Conservation (phyloP, 441 rosid species). For the Dalechampia spathulata region DNA sequence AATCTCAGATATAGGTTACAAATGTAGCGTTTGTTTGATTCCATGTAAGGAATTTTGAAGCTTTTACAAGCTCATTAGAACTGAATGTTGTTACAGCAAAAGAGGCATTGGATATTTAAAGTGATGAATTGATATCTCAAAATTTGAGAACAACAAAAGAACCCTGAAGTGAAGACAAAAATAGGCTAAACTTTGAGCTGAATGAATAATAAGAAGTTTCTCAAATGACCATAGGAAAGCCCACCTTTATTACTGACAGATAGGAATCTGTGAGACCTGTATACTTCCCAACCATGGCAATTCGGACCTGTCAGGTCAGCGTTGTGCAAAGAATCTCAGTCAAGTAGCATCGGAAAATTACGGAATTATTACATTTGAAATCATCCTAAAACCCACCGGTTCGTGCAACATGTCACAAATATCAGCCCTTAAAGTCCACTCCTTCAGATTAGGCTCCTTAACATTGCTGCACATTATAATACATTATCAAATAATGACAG, state of each 20-base stretch:
- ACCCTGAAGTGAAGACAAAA: too few relatives aligned
- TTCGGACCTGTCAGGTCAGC: conserved; percentile 44
- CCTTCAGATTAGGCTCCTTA: conserved; percentile 42
- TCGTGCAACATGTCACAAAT: conserved; percentile 60
- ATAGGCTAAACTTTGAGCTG: conserved; percentile 7
- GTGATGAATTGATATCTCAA: too few relatives aligned
- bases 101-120: too few relatives aligned
- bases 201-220: background rate
- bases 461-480: conserved; percentile 38
- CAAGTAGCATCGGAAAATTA: conserved; percentile 7
- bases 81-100: too few relatives aligned
- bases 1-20: too few relatives aligned
- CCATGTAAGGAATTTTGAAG: too few relatives aligned
- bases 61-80: too few relatives aligned
- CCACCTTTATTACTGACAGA: conserved; percentile 73
- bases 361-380: conserved; percentile 3
- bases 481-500: conserved; percentile 15
- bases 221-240: background rate
- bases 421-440: conserved; percentile 74
- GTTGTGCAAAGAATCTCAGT: conserved; percentile 16
- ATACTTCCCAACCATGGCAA: conserved; percentile 83
- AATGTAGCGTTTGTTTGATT: too few relatives aligned
- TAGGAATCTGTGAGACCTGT: conserved; percentile 71
- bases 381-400: conserved; percentile 41
- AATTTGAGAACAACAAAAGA: too few relatives aligned